phyloP scores from a whole-genome alignment of 2,329 filamentous ascomycete species.

The Stachybotrys chartarum region DNA sequence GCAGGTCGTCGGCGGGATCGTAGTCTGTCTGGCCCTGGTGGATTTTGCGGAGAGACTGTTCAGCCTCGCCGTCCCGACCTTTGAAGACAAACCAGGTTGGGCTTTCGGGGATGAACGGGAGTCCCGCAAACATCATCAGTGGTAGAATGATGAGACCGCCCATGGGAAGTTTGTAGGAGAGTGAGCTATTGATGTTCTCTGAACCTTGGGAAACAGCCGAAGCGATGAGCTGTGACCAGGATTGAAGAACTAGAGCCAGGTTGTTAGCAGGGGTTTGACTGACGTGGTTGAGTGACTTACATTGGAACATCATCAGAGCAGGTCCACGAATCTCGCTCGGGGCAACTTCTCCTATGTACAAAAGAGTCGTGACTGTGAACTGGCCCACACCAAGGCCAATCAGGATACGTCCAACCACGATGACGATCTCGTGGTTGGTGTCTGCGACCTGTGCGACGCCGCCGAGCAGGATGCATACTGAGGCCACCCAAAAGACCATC shows the following conservation, averaged over 20 bases:
- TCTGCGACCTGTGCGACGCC: conserved; percentile 11
- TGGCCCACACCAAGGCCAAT: conserved; percentile 14
- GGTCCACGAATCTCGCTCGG: conserved; percentile 17
- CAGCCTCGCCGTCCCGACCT: conserved; percentile 16
- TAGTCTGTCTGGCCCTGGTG: conserved; percentile 19
- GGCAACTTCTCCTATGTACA: conserved; percentile 19
- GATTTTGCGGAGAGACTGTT: conserved; percentile 21
- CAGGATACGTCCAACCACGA: conserved; percentile 11
- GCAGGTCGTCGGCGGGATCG: conserved; percentile 9
- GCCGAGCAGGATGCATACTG: conserved; percentile 20
- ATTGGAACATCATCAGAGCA: conserved; percentile 23
- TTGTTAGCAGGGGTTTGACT: neutral
- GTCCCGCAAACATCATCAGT: conserved; percentile 9
- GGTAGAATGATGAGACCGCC: conserved; percentile 17
- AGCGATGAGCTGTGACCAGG: conserved; percentile 20
- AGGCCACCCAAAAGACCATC: conserved; percentile 23
- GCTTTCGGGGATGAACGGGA: conserved; percentile 14
- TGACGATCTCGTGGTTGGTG: conserved; percentile 9
- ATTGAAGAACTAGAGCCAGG: conserved; percentile 14
- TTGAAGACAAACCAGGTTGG: conserved; percentile 21
- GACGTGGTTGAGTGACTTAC: neutral
- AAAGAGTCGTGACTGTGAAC: conserved; percentile 13
- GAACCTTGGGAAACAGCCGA: conserved; percentile 19
- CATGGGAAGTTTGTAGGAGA: conserved; percentile 19
- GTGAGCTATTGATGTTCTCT: conserved; percentile 12